Evolutionary conservation across 805 yeast species (phyloP), one percentile per base, ranked within the genome.

Genomic region (Candida corydali): DNA sequence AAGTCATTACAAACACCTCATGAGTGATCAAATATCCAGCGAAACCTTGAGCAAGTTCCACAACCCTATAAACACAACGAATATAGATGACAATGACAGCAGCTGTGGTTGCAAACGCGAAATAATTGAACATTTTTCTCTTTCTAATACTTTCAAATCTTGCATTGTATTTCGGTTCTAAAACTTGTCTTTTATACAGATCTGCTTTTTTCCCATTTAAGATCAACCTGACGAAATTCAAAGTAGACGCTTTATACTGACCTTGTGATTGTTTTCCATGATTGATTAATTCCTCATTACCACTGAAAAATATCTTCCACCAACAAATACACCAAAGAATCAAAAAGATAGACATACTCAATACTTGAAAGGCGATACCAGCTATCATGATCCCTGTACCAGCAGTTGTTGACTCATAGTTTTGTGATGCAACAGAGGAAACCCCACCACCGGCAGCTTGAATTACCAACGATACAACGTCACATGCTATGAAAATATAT

Each of bases 391-490:
- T 46, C 38, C 55, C 33, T 8, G 58, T 55, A 12, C 69, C 70
- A 3, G 57, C 52, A 0, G 29, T 17, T 2, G 58, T 34, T 36
- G 50, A 46, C 26, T 45, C 35, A 23, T 46, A 45, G 11, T 46
- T 29, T 15, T 42, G 28, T 7, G 55, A 43, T 1, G 59, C 58
- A 20, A 37, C 35, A 5, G 61, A 42, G 9, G 63, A 55, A 37
- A 54, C 54, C 12, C 57, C 69, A 7, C 70, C 70, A n/a, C 65
- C 69, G n/a, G 44, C 45, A 7, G 63, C 68, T 42, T 64, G 70
- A 24, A 64, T 46, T 8, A 61, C 33, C 18, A 64, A 50, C 4
- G 65, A 55, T 5, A 59, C 20, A 8, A 64, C 55, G 38, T 64
- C 70, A 30, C 53, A 44, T 3, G 55, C 51, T 31, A 64, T 61